Evolutionary conservation across 306 rosid species (phyloP).

Genomic region (Quercus aquifolioides): DNA sequence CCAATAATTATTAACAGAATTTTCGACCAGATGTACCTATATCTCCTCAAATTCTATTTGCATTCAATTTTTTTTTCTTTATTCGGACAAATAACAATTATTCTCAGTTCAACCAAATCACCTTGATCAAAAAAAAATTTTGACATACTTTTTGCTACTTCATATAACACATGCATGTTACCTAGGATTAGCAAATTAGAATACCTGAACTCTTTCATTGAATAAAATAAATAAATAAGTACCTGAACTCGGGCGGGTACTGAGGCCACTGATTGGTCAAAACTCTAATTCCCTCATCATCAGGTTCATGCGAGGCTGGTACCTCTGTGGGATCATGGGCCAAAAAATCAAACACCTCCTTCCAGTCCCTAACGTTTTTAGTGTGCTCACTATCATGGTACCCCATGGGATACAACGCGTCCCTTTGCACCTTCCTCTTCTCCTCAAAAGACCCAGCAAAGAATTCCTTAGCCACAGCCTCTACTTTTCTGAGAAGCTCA

Average conservation of each 20-base stretch:
- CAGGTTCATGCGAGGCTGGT: slow-evolving; percentile 45
- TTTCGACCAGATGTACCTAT: no score
- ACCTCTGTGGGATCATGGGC: slow-evolving; percentile 47
- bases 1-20: no score
- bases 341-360: slow-evolving; percentile 78
- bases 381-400: slow-evolving; percentile 73
- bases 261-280: slow-evolving; percentile 76
- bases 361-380: slow-evolving; percentile 85
- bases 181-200: no score
- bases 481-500: slow-evolving; percentile 31
- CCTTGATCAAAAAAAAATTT: no score
- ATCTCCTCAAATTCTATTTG: no score
- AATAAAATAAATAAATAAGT: not conserved
- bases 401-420: slow-evolving; percentile 50
- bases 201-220: no score
- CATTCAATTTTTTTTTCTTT: no score
- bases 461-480: slow-evolving; percentile 41
- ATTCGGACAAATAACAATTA: no score
- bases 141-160: no score
- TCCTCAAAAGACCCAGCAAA: slow-evolving; percentile 36
- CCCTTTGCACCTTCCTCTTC: slow-evolving; percentile 63
- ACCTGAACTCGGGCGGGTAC: slow-evolving; percentile 61
- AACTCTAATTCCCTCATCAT: slow-evolving; percentile 35
- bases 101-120: no score
- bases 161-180: no score